Evolutionary conservation across 768 basidiomycete genomes (phyloP).

Genomic region (Termitomyces bulborhizus): DNA sequence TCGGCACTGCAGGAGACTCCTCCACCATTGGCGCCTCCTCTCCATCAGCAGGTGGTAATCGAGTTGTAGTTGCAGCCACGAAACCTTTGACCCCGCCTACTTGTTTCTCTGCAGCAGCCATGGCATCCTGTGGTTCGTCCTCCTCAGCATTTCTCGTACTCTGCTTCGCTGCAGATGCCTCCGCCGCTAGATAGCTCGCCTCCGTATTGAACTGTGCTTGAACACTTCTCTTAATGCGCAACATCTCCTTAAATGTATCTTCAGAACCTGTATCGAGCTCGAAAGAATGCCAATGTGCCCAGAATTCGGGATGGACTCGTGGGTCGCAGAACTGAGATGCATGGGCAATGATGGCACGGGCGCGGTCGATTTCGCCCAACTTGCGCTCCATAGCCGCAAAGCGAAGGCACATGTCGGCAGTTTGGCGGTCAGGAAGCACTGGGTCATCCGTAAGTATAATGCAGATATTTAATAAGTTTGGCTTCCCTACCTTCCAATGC

Average conservation of each 20-base stretch:
- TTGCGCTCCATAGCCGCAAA: constrained; percentile 96
- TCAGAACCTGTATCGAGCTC: constrained; percentile 99
- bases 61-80: constrained; percentile 65
- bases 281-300: constrained; percentile 95
- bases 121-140: constrained; percentile 59
- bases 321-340: constrained; percentile 99
- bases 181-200: constrained; percentile 86
- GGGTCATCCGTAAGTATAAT: neutral
- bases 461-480: neutral
- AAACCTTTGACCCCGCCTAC: constrained; percentile 57
- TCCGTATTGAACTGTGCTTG: constrained; percentile 99
- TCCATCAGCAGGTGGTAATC: constrained; percentile 31
- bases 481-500: constrained; percentile 64
- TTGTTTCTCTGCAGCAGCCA: constrained; percentile 80
- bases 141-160: constrained; percentile 45
- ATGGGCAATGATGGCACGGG: constrained; percentile 93
- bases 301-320: constrained; percentile 85
- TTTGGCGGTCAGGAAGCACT: constrained; percentile 87
- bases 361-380: constrained; percentile 97
- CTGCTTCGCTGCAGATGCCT: constrained; percentile 69
- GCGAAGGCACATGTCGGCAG: constrained; percentile 95
- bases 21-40: constrained; percentile 22
- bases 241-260: constrained; percentile 95
- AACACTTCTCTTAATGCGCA: constrained; percentile 95
- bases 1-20: constrained; percentile 26